Evolutionary conservation across 768 basidiomycete genomes (phyloP).

Genomic region (Auriscalpium orientale): DNA sequence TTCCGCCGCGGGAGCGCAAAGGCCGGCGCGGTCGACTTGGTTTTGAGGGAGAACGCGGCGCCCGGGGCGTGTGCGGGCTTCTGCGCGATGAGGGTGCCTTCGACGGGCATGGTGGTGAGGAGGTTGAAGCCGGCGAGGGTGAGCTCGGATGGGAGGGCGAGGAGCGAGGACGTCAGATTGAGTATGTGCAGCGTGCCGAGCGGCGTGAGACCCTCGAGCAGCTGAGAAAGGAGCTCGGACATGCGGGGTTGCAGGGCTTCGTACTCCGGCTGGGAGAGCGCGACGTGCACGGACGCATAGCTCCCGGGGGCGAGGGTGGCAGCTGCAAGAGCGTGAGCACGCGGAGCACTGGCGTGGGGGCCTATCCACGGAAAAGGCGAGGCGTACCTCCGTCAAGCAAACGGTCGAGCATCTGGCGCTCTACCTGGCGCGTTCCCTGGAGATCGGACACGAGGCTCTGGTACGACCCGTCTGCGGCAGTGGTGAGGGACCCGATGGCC

Average conservation of each 20-base stretch:
- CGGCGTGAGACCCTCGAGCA: slow-evolving; percentile 54
- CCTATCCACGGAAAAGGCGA: slow-evolving; percentile 1
- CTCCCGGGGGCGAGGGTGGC: slow-evolving; percentile 42
- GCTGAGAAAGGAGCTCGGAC: slow-evolving; percentile 47
- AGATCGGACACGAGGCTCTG: slow-evolving; percentile 60
- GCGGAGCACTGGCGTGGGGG: not conserved
- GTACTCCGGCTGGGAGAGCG: slow-evolving; percentile 61
- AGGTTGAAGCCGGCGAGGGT: slow-evolving; percentile 59
- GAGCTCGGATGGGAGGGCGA: slow-evolving; percentile 49
- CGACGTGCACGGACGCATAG: slow-evolving; percentile 62
- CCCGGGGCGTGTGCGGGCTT: slow-evolving; percentile 48
- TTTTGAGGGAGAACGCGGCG: slow-evolving; percentile 37
- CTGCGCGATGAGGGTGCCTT: slow-evolving; percentile 54
- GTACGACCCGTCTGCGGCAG: slow-evolving; percentile 75
- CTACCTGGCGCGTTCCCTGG: slow-evolving; percentile 47
- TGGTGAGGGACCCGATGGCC: slow-evolving; percentile 69
- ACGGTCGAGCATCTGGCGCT: slow-evolving; percentile 78
- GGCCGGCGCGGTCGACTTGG: slow-evolving; percentile 10
- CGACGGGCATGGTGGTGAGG: slow-evolving; percentile 33
- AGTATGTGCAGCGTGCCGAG: slow-evolving; percentile 64
- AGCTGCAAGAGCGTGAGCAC: slow-evolving; percentile 32
- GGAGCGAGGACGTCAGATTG: slow-evolving; percentile 38
- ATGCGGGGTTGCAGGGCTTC: slow-evolving; percentile 44
- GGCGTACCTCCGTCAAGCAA: slow-evolving; percentile 69
- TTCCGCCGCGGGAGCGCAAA: slow-evolving; percentile 40